A percentile compares a stretch with the other conserved stretches of the same genome.
phyloP scores from a whole-genome alignment of 2,329 filamentous ascomycete genomes.

The Aureobasidium namibiae region DNA sequence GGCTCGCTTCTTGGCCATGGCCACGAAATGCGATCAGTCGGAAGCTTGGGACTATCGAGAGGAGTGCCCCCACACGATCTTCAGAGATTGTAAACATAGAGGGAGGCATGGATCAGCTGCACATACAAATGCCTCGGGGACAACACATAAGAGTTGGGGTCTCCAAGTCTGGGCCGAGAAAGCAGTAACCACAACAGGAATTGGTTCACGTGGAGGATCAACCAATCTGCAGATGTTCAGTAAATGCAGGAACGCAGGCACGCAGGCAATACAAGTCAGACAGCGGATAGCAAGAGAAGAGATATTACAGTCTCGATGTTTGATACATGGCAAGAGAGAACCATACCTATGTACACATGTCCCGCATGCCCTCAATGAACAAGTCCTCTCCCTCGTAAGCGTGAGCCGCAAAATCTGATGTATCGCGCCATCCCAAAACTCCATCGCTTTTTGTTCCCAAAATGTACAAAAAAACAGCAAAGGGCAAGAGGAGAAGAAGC shows the following conservation, averaged over 20 bases:
- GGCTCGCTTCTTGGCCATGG: constrained; percentile 1
- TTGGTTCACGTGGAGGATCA: not conserved
- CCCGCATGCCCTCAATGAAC: not conserved
- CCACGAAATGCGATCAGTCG: not conserved
- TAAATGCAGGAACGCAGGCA: not conserved
- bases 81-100: not conserved
- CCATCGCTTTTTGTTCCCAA: constrained; percentile 3
- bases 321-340: not conserved
- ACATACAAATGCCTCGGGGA: not conserved
- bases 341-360: not conserved
- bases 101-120: not conserved
- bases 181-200: not conserved
- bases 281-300: not conserved
- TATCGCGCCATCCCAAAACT: not conserved
- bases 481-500: not conserved
- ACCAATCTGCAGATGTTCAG: not conserved
- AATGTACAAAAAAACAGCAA: not conserved
- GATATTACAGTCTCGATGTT: not conserved
- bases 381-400: not conserved
- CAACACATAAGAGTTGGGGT: not conserved
- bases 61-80: not conserved
- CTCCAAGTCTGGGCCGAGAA: not conserved
- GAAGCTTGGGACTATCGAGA: not conserved
- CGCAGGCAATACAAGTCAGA: not conserved
- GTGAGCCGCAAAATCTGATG: not conserved